Evolutionary conservation across 148 eudicot genomes (phyloP), one percentile per base, ranked within the genome.

Genomic region (Vaccinium myrtillus): DNA sequence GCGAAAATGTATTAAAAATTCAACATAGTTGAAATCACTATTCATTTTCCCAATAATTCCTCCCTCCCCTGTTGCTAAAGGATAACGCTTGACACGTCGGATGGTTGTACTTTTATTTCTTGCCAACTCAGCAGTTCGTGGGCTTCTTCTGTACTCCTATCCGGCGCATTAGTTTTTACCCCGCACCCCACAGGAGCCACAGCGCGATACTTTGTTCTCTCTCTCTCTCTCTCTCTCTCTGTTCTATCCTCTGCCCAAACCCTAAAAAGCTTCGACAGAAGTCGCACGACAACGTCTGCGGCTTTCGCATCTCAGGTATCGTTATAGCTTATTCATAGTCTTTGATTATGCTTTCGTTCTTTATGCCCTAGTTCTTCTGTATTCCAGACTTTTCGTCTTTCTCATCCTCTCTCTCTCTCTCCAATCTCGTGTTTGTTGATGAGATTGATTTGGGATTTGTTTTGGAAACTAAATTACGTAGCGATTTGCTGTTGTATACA

Each of bases 301-400:
- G 65, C 36, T 74, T 14, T 83, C 69, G 69, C 12, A 39, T 83
- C 69, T 74, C 54, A 55, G 84, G 84, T 83, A 54, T 50, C 67
- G 16, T 23, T 15, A 43, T 43, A 5, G 16, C 30, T 46, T 13
- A 12, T 8, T 71, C 70, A 15, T 5, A 69, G 15, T 70, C 32
- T 82, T 39, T 39, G 46, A 65, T 81, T 81, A 3, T 13, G 1
- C 58, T 49, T 6, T 8, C 48, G 36, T 21, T 19, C n/a, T 13
- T 5, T 27, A 53, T 74, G 84, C 70, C 79, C 70, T 83, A 71
- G 58, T 82, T 53, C 27, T 70, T 39, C 16, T 58, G 50, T 70
- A 50, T 70, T 54, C 79, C 16, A 9, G 15, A 39, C 16, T 9
- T 19, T 56, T 19, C 23, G 48, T 30, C 25, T 49, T 23, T 49